A percentile compares a stretch with the other conserved stretches of the same genome.
Evolutionary conservation across 169 alveolate species (phyloP).

Genomic region (Eimeria necatrix): DNA sequence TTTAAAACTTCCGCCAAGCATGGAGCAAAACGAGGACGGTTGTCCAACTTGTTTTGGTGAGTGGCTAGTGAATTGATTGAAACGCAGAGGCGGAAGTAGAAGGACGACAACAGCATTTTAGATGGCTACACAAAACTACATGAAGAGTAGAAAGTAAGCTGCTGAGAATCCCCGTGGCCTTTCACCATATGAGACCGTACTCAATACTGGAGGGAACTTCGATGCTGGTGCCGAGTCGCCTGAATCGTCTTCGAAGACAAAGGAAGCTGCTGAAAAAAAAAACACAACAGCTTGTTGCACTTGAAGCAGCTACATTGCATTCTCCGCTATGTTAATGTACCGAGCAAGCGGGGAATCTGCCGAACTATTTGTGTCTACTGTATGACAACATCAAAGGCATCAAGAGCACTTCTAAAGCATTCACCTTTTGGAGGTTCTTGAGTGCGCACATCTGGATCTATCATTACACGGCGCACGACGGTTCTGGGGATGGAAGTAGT

Average conservation of each 20-base stretch:
- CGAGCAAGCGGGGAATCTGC: no score
- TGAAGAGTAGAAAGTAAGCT: no score
- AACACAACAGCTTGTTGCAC: no score
- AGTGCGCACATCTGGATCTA: background rate
- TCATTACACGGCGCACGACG: background rate
- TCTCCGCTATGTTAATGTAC: no score
- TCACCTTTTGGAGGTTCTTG: conserved; percentile 40
- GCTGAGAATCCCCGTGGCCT: no score
- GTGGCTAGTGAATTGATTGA: background rate
- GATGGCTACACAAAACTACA: background rate
- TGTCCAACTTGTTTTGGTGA: background rate
- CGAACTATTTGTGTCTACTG: background rate
- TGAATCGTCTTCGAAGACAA: no score
- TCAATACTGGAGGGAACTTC: no score
- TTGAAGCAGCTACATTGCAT: no score
- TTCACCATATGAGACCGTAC: no score
- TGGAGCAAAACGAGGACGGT: background rate
- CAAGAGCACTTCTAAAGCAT: background rate
- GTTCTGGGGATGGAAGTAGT: conserved; percentile 2
- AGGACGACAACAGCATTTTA: background rate
- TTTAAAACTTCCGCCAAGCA: background rate
- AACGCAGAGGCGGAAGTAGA: background rate
- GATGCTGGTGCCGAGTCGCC: no score
- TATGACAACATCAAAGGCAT: background rate
- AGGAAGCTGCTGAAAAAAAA: no score